Conservation (phyloP, 1,284 basidiomycete species). For the Ceratobasidium sp. region DNA sequence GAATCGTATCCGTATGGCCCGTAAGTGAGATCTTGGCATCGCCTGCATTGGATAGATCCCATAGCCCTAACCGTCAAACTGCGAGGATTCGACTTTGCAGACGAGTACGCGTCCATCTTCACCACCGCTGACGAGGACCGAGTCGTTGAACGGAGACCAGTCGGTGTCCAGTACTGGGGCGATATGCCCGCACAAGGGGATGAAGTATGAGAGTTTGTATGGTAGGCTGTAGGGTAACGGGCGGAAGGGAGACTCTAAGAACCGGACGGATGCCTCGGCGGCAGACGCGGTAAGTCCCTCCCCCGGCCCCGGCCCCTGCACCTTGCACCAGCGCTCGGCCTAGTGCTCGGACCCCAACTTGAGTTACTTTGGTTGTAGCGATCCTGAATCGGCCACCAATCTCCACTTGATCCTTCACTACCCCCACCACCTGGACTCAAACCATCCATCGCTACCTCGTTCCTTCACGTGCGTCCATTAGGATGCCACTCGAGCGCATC, state of each 20-base stretch:
- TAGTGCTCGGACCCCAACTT: not conserved
- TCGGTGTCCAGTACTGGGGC: slow-evolving; percentile 92
- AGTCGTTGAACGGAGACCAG: slow-evolving; percentile 95
- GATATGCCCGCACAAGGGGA: slow-evolving; percentile 84
- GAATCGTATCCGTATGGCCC: slow-evolving; percentile 90
- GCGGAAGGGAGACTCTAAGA: slow-evolving; percentile 66
- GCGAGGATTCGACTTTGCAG: slow-evolving; percentile 79
- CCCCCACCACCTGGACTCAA: not conserved
- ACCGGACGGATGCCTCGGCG: slow-evolving; percentile 29
- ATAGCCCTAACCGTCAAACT: slow-evolving; percentile 92
- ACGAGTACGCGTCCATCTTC: slow-evolving; percentile 95
- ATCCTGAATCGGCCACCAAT: not conserved
- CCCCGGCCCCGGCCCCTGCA: not conserved
- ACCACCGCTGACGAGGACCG: slow-evolving; percentile 86
- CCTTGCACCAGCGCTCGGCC: slow-evolving; percentile 5
- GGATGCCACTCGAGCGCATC: slow-evolving; percentile 50
- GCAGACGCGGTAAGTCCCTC: slow-evolving; percentile 8
- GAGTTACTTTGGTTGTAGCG: not conserved
- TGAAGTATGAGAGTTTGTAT: slow-evolving; percentile 88
- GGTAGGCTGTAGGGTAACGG: slow-evolving; percentile 66
- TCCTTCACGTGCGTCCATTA: slow-evolving; percentile 31
- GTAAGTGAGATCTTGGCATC: slow-evolving; percentile 69
- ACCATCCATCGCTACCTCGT: not conserved
- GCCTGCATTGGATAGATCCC: slow-evolving; percentile 83
- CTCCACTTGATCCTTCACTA: not conserved